Base-by-base conservation (phyloP, 495 filamentous ascomycete species). In the Cercophora scortea region DNA sequence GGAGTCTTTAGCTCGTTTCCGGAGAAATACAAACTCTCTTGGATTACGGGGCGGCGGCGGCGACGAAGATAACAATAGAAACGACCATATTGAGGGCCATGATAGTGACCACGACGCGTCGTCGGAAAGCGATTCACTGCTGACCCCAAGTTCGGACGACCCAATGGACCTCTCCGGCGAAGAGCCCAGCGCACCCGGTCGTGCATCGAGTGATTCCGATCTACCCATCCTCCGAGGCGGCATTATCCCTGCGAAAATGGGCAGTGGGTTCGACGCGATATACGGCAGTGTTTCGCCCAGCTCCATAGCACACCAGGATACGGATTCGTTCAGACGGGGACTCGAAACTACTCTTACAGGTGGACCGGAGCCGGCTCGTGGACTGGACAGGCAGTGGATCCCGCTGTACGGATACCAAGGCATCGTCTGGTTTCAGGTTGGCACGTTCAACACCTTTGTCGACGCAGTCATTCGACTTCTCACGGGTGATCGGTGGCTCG, bases 401-500 rank as follows among this genome's bases (percentile, higher is more conserved):
- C 56, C 55, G 1, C 49, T 67, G n/a, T 56, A 56, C 42, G 63
- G 65, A 13, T 61, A 52, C 45, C 63, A 66, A 47, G 62, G 65
- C 32, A 38, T 57, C 8, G 61, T 68, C 1, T 58, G 56, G 58
- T 68, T 61, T 32, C 51, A 40, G 8, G 8, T 52, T 32, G 43
- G 46, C 43, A 32, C 19, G 3, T 33, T 63, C 35, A 38, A 63
- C 48, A 60, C 50, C 17, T 67, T 61, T 42, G 55, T 67, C 52
- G 64, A 67, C 44, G 64, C 64, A 1, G 58, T 67, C 15, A 60
- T 63, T 41, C 57, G 64, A 10, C 58, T 67, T 10, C 46, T 67
- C 13, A 18, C 56, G 36, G 56, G 63, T 8, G 60, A 63, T 33
- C 55, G 47, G 42, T 49, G 58, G 2, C 56, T 56, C 5, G 62